phyloP scores from a whole-genome alignment of 345 rosid genomes.

The Arabidopsis suecica region DNA sequence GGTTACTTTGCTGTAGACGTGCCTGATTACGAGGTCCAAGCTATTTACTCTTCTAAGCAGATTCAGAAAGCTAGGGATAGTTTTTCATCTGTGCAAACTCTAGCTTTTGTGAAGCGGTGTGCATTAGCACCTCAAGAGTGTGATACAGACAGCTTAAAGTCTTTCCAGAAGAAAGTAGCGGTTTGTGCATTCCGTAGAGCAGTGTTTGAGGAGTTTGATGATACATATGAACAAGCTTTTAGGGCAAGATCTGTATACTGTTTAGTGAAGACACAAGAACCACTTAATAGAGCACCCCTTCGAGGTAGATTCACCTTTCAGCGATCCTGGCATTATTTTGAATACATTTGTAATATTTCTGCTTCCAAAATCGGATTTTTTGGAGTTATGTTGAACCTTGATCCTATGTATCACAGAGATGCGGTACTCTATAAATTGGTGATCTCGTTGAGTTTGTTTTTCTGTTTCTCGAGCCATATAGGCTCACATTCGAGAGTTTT shows the following conservation, averaged over 20 bases:
- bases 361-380: background rate
- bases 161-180: conserved; percentile 62
- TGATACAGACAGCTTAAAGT: conserved; percentile 54
- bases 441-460: background rate
- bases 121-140: conserved; percentile 56
- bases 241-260: conserved; percentile 55
- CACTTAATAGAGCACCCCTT: conserved; percentile 49
- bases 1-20: conserved; percentile 83
- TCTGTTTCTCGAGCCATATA: background rate
- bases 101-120: conserved; percentile 62
- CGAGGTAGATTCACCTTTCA: conserved; percentile 55
- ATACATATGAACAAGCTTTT: conserved; percentile 91
- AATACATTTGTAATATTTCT: conserved; percentile 12
- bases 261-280: conserved; percentile 40
- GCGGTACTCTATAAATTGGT: conserved; percentile 4
- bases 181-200: conserved; percentile 69
- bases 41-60: conserved; percentile 66
- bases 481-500: conserved; percentile 3
- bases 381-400: conserved; percentile 4
- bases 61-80: conserved; percentile 68
- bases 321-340: conserved; percentile 30
- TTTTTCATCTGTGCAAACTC: conserved; percentile 58
- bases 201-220: conserved; percentile 89
- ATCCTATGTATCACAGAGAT: background rate
- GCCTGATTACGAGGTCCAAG: conserved; percentile 68